Evolutionary conservation across 2,329 filamentous ascomycete genomes (phyloP), one percentile per base, ranked within the genome.

Genomic region (Alternaria triticimaculans): DNA sequence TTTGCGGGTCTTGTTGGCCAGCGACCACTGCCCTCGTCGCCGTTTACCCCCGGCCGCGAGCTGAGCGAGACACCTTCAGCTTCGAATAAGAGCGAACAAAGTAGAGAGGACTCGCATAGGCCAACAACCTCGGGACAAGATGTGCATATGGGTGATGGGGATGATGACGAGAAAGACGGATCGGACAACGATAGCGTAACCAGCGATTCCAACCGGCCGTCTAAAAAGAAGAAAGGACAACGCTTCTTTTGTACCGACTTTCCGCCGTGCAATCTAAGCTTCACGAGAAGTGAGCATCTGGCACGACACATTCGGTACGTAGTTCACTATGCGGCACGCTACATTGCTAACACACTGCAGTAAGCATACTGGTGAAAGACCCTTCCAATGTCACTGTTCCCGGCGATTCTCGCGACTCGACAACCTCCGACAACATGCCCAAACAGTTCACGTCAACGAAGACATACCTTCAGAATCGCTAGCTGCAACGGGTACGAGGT

Each of bases 371-470:
- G 96, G 96, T 57, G 96, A 99, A 83, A 90, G 96, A 26, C 96
- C 96, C 0, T 99, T 98, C 74, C 92, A 96, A 80, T 99, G 96
- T 72, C 96, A 98, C 80, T 99, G 96, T 80, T 93, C 91, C 3
- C 89, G 96, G 55, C 89, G 94, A 59, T 99, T 99, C 79, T 98
- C 96, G 10, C 89, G 95, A 53, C 87, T 98, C 49, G 95, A 99
- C 80, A 99, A 99, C 76, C 84, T 99, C 55, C 89, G 96, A 63
- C 96, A 99, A 78, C 96, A 99, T 84, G 96, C 96, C 48, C 94
- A 97, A 80, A 98, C 96, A 0, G 96, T 99, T 1, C 96, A 99
- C 78, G 92, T 97, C 62, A 97, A 98, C 78, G 96, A 98, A 79
- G 94, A 97, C 61, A 99, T 99, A 33, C 96, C 96, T 4, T 89